Percentiles rank a stretch among this genome's conserved stretches.
Conservation (phyloP, 495 filamentous ascomycete genomes). For the Xylaria telfairii region DNA sequence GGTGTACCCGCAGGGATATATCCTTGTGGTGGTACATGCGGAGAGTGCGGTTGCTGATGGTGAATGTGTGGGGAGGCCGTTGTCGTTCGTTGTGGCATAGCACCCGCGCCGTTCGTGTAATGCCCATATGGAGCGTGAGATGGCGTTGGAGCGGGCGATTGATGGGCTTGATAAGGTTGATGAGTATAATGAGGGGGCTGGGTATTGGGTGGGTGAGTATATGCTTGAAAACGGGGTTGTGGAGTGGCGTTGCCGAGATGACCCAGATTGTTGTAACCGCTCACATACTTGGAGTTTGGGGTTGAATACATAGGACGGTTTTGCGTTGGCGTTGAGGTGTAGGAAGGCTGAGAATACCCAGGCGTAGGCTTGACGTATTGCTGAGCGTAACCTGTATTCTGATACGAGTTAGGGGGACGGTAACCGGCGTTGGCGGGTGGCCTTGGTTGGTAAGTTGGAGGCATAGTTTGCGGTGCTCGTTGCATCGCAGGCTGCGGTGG, state of each 20-base stretch:
- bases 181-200: slow-evolving; percentile 41
- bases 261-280: slow-evolving; percentile 48
- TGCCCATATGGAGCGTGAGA: slow-evolving; percentile 36
- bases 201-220: slow-evolving; percentile 38
- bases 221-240: slow-evolving; percentile 38
- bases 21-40: slow-evolving; percentile 30
- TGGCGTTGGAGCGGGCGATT: slow-evolving; percentile 40
- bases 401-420: slow-evolving; percentile 36
- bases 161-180: slow-evolving; percentile 44
- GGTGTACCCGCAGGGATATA: slow-evolving; percentile 39
- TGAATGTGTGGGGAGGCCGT: slow-evolving; percentile 40
- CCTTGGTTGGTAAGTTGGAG: slow-evolving; percentile 38
- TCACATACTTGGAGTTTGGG: slow-evolving; percentile 37
- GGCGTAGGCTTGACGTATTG: slow-evolving; percentile 38
- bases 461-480: slow-evolving; percentile 38
- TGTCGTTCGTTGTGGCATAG: slow-evolving; percentile 35
- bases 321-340: slow-evolving; percentile 36
- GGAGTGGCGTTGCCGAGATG: slow-evolving; percentile 37
- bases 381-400: slow-evolving; percentile 39
- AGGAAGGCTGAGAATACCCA: slow-evolving; percentile 41
- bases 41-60: slow-evolving; percentile 38
- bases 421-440: slow-evolving; percentile 37
- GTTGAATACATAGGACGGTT: slow-evolving; percentile 40
- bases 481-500: slow-evolving; percentile 36
- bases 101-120: slow-evolving; percentile 33